A percentile compares a stretch with the other conserved stretches of the same genome.
These are phyloP conservation scores for Volvox reticuliferus DNA, from an alignment of 139 green algal species.

Conservation along the genomic window DNA sequence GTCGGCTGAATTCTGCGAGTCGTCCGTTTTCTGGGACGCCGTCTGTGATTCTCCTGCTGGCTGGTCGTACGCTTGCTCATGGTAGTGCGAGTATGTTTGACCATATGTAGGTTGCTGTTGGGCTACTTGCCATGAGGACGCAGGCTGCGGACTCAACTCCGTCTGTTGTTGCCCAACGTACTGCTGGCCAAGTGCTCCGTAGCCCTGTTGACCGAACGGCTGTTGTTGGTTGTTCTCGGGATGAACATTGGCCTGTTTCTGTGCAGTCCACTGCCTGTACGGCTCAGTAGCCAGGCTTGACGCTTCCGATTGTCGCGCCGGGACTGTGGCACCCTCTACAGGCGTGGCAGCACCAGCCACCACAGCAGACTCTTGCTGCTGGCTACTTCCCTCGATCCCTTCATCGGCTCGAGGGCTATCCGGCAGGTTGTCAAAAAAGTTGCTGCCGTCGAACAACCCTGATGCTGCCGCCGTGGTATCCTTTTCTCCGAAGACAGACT, in stretches of 20 bases:
- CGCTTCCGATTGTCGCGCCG: no score
- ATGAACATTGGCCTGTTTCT: neutral
- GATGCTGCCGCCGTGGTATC: neutral
- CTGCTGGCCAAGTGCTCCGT: neutral
- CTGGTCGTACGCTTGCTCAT: neutral
- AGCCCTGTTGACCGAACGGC: neutral
- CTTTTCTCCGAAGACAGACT: neutral
- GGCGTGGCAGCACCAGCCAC: no score
- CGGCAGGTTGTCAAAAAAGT: neutral
- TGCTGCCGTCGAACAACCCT: neutral
- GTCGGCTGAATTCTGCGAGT: no score
- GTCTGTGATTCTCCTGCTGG: neutral
- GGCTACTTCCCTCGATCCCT: neutral
- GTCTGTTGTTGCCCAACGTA: neutral
- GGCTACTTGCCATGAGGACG: neutral
- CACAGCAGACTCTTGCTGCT: neutral
- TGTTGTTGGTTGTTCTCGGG: neutral
- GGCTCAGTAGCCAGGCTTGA: neutral
- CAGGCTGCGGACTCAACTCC: neutral
- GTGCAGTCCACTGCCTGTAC: neutral
- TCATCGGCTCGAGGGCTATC: neutral
- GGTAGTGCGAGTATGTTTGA: neutral
- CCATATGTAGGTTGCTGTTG: neutral
- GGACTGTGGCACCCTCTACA: no score
- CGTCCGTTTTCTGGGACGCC: neutral